Percentiles rank a stretch among this genome's conserved stretches.
phyloP scores from a whole-genome alignment of 2,329 filamentous ascomycete species.

The Trematosphaeria pertusa region DNA sequence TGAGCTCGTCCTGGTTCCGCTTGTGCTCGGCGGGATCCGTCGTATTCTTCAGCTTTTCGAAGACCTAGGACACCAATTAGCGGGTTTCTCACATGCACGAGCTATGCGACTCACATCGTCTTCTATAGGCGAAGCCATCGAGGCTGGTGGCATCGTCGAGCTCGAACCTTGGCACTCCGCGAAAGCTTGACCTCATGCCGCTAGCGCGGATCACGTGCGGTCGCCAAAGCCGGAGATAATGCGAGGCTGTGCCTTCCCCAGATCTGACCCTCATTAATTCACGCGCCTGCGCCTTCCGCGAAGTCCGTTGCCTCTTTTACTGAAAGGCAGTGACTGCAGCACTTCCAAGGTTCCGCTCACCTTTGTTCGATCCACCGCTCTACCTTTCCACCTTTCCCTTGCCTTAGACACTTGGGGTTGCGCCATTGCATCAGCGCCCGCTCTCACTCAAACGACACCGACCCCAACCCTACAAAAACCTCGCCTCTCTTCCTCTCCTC shows the following conservation, averaged over 20 bases:
- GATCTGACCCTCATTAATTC: neutral
- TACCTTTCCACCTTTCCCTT: neutral
- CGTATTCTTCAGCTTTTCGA: slow-evolving; percentile 65
- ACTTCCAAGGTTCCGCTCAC: neutral
- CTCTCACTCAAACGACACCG: slow-evolving; percentile 1
- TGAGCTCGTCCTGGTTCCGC: slow-evolving; percentile 66
- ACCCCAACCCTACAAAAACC: neutral
- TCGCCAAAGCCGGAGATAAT: slow-evolving; percentile 1
- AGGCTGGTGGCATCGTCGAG: slow-evolving; percentile 37
- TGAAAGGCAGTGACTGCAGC: neutral
- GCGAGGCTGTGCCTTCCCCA: slow-evolving; percentile 1
- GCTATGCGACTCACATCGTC: slow-evolving; percentile 51
- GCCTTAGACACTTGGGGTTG: neutral
- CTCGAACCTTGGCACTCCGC: slow-evolving; percentile 33
- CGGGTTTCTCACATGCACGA: neutral
- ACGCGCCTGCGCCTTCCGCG: neutral
- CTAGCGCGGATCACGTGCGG: slow-evolving; percentile 14
- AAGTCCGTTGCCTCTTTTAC: neutral
- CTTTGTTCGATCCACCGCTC: neutral
- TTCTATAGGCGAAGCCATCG: slow-evolving; percentile 53
- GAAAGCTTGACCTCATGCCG: slow-evolving; percentile 23
- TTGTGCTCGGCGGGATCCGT: slow-evolving; percentile 65
- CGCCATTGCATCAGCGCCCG: slow-evolving; percentile 3
- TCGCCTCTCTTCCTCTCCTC: slow-evolving; percentile 5
- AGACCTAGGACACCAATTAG: slow-evolving; percentile 56